Evolutionary conservation across 805 yeast species (phyloP), one percentile per base, ranked within the genome.

Genomic region (Lachancea meyersii): DNA sequence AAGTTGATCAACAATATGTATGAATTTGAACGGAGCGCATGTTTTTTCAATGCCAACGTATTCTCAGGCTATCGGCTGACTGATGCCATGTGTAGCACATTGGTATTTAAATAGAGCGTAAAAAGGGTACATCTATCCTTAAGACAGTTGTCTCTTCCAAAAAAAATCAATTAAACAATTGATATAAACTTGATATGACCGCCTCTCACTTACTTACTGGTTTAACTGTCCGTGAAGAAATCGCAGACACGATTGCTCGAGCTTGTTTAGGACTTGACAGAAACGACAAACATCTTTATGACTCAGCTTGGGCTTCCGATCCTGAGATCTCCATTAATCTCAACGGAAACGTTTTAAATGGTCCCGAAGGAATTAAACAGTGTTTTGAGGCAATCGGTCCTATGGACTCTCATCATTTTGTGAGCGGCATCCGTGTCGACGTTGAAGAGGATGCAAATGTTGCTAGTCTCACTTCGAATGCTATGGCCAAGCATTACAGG

Each of bases 401-500:
- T 31, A 40, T 42, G 20, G 42, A 37, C 18, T 31, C 43, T n/a
- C 38, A 40, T n/a, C 45, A 42, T 24, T 24, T 28, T 31, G 18
- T 42, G n/a, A 37, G 32, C 19, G 31, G 34, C 32, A 16, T 42
- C 23, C 45, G 45, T 22, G 42, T 42, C 3, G 32, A 37, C 31
- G 27, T 42, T 20, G 23, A 38, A 27, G 45, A 31, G 14, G 38
- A 27, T 5, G 20, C 31, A 6, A 10, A 22, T 13, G 27, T 9
- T 13, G 45, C 45, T 11, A 23, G 28, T 18, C 9, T 38, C 13
- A 42, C 45, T 10, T 42, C 45, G 9, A 21, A 40, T 30, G 27
- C 31, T 13, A 30, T 42, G 13, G 42, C 45, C 5, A 42, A 42
- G 32, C 45, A 42, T 20, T 42, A 30, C 28, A 42, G 45, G 13